phyloP scores from a whole-genome alignment of 345 rosid species.

The Moricandia arvensis region DNA sequence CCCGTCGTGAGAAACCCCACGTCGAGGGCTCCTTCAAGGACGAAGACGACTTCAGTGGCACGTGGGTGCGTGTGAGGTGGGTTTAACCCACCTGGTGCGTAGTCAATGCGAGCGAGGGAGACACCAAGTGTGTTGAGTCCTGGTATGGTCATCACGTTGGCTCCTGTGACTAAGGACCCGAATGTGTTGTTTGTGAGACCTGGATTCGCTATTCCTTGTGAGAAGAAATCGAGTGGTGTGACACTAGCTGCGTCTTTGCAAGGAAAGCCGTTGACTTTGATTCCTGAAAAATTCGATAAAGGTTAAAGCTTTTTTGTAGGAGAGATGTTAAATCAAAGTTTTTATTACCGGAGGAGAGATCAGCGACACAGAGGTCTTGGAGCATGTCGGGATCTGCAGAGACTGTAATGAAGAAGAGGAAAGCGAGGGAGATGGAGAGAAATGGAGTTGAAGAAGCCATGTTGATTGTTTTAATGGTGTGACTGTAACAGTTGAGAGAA shows the following conservation, averaged over 20 bases:
- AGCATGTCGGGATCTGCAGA: conserved; percentile 75
- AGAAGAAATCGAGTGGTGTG: conserved; percentile 51
- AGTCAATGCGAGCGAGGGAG: conserved; percentile 63
- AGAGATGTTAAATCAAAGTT: not conserved
- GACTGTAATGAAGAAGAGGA: conserved; percentile 9
- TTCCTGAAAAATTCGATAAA: conserved; percentile 25
- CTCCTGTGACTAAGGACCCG: conserved; percentile 45
- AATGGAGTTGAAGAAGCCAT: conserved; percentile 29
- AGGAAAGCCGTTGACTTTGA: conserved; percentile 55
- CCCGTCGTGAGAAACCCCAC: conserved; percentile 64
- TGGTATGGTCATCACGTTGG: conserved; percentile 53
- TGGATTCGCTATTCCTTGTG: conserved; percentile 46
- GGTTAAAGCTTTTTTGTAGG: not conserved
- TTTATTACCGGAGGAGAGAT: conserved; percentile 49
- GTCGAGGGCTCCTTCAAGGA: conserved; percentile 54
- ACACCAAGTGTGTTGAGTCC: conserved; percentile 71
- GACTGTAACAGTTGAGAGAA: conserved; percentile 19
- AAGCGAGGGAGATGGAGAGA: conserved; percentile 15
- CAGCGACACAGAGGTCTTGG: conserved; percentile 89
- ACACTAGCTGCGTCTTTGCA: conserved; percentile 45
- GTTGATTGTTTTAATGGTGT: not conserved
- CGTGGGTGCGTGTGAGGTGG: conserved; percentile 81
- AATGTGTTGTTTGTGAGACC: conserved; percentile 51
- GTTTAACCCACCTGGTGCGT: conserved; percentile 58
- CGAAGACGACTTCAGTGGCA: conserved; percentile 54